phyloP scores from a whole-genome alignment of 352 stramenopile genomes.

The Phytophthora uliginosa region DNA sequence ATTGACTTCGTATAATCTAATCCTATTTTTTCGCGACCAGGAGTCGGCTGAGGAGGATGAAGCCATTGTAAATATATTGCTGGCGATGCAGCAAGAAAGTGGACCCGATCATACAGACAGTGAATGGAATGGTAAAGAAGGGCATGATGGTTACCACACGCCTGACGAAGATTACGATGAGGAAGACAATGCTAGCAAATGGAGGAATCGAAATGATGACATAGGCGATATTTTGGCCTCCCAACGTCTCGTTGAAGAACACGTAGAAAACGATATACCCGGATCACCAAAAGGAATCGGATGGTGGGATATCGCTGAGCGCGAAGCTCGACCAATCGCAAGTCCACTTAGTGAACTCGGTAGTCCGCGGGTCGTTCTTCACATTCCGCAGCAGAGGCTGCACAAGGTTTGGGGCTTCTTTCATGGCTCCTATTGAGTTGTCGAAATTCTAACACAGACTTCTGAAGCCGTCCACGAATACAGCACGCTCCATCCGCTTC shows the following conservation, averaged over 20 bases:
- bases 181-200: conserved; percentile 28
- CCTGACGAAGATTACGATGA: conserved; percentile 33
- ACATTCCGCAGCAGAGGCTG: conserved; percentile 18
- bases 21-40: conserved; percentile 1
- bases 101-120: conserved; percentile 3
- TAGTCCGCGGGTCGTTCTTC: conserved; percentile 46
- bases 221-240: conserved; percentile 80
- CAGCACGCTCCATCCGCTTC: conserved; percentile 25
- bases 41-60: conserved; percentile 51
- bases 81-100: conserved; percentile 57
- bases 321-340: conserved; percentile 29
- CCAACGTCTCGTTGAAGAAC: conserved; percentile 46
- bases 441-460: conserved; percentile 11
- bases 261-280: conserved; percentile 4
- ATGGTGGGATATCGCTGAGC: conserved; percentile 71
- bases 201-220: conserved; percentile 47
- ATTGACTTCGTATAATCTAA: background rate
- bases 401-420: conserved; percentile 39
- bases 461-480: conserved; percentile 29
- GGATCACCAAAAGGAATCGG: conserved; percentile 19
- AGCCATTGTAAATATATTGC: conserved; percentile 57
- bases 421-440: background rate
- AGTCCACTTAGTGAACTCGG: conserved; percentile 63
- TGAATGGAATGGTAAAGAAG: conserved; percentile 34
- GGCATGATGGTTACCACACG: conserved; percentile 27